These are phyloP conservation scores for Verticillium tricorpus DNA, from an alignment of 2,329 filamentous ascomycete species.

Conservation along the genomic window DNA sequence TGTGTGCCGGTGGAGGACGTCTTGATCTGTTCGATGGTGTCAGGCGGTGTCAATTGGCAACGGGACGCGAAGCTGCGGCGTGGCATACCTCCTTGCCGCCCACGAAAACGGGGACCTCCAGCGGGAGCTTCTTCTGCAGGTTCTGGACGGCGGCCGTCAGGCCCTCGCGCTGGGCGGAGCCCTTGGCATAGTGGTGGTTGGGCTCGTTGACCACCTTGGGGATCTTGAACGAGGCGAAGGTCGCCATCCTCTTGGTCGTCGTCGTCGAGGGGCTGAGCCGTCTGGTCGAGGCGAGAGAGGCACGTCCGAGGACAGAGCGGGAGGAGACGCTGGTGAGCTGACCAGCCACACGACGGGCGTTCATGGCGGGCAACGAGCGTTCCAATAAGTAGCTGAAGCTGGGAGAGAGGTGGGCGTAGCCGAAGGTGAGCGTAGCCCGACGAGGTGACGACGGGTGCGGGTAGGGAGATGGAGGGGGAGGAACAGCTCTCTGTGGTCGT, in stretches of 20 bases:
- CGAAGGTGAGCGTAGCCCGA: not conserved
- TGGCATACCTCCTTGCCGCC: constrained; percentile 70
- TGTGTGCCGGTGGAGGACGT: constrained; percentile 64
- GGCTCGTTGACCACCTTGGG: constrained; percentile 88
- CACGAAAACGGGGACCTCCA: constrained; percentile 79
- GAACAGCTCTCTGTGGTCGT: not conserved
- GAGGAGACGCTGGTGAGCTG: not conserved
- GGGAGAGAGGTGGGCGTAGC: not conserved
- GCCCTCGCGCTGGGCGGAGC: constrained; percentile 71
- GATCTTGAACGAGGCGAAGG: constrained; percentile 80
- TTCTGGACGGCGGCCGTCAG: constrained; percentile 69
- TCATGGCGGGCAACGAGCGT: constrained; percentile 2
- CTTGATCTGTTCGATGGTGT: constrained; percentile 49
- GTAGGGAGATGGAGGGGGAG: constrained; percentile 1
- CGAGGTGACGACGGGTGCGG: constrained; percentile 6
- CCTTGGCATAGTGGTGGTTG: constrained; percentile 93
- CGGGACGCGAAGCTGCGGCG: not conserved
- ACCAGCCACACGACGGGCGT: constrained; percentile 9
- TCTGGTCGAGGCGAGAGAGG: not conserved
- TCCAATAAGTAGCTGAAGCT: not conserved
- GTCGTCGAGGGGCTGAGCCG: constrained; percentile 21
- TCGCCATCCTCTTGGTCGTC: constrained; percentile 36
- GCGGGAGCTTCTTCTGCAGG: constrained; percentile 62
- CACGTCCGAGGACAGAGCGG: not conserved
- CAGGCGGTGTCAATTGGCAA: not conserved